phyloP scores from a whole-genome alignment of 495 filamentous ascomycete genomes.

The Parathielavia hyrcaniae region DNA sequence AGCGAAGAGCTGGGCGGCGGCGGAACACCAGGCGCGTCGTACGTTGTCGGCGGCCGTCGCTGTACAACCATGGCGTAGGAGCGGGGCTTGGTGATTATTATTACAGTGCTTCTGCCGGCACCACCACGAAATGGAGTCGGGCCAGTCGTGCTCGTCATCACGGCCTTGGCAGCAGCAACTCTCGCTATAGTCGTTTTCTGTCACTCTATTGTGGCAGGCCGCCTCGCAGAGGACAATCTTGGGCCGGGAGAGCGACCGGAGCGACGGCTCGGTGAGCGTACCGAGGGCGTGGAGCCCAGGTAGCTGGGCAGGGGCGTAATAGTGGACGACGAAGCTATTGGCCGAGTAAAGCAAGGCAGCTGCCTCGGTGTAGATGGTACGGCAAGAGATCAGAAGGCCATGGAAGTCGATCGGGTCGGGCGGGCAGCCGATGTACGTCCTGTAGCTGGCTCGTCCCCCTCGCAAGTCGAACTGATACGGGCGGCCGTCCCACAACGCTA shows the following conservation, averaged over 20 bases:
- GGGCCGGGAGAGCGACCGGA: slow-evolving; percentile 10
- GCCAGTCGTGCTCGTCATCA: slow-evolving; percentile 5
- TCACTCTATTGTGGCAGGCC: slow-evolving; percentile 10
- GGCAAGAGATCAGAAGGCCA: slow-evolving; percentile 1
- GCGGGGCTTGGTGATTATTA: slow-evolving; percentile 3
- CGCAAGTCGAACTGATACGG: slow-evolving; percentile 11
- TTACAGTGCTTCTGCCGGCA: slow-evolving; percentile 3
- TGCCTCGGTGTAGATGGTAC: background rate
- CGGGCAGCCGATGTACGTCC: background rate
- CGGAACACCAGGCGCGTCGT: background rate
- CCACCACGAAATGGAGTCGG: slow-evolving; percentile 1
- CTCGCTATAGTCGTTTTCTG: slow-evolving; percentile 3
- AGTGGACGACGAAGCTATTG: slow-evolving; percentile 1
- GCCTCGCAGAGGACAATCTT: slow-evolving; percentile 10
- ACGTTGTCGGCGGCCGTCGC: slow-evolving; percentile 5
- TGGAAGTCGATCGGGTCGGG: background rate
- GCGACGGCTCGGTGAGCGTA: slow-evolving; percentile 8
- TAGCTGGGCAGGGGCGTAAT: background rate
- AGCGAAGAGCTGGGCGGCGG: background rate
- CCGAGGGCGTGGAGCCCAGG: slow-evolving; percentile 6
- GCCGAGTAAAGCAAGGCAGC: slow-evolving; percentile 5
- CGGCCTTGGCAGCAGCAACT: slow-evolving; percentile 4
- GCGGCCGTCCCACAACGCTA: slow-evolving; percentile 4
- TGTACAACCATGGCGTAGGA: background rate
- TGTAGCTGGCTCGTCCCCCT: slow-evolving; percentile 1